phyloP scores from a whole-genome alignment of 306 rosid genomes.

The Benincasa hispida region DNA sequence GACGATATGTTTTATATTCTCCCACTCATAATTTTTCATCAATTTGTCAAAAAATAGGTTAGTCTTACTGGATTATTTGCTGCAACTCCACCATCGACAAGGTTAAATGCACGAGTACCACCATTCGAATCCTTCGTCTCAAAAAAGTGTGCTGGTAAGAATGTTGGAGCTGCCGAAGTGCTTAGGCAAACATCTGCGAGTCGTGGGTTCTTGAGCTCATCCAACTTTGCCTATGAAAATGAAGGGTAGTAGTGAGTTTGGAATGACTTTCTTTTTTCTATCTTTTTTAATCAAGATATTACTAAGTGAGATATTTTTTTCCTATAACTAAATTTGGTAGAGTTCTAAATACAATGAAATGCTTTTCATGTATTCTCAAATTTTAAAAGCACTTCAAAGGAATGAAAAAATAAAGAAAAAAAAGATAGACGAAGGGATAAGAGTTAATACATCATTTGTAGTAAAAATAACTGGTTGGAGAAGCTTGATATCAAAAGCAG shows the following conservation, averaged over 20 bases:
- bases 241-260: too few relatives aligned
- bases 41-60: too few relatives aligned
- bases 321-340: too few relatives aligned
- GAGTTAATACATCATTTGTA: constrained; percentile 18
- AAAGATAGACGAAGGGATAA: background rate
- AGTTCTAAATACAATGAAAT: too few relatives aligned
- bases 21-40: too few relatives aligned
- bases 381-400: background rate
- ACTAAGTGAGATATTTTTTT: too few relatives aligned
- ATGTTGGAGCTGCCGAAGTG: constrained; percentile 42
- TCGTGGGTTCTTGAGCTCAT: constrained; percentile 15
- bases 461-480: constrained; percentile 32
- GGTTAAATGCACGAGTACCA: constrained; percentile 13
- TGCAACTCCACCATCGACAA: constrained; percentile 33
- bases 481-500: constrained; percentile 28
- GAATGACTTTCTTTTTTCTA: too few relatives aligned
- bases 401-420: background rate
- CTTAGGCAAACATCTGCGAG: constrained; percentile 25
- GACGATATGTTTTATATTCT: too few relatives aligned
- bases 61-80: constrained; percentile 33
- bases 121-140: constrained; percentile 13
- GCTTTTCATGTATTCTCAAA: background rate
- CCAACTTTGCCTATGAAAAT: constrained; percentile 14
- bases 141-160: constrained; percentile 27
- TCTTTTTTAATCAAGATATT: too few relatives aligned